These are phyloP conservation scores for Gentiana straminea DNA, from an alignment of 257 asterid genomes.

Conservation along the genomic window DNA sequence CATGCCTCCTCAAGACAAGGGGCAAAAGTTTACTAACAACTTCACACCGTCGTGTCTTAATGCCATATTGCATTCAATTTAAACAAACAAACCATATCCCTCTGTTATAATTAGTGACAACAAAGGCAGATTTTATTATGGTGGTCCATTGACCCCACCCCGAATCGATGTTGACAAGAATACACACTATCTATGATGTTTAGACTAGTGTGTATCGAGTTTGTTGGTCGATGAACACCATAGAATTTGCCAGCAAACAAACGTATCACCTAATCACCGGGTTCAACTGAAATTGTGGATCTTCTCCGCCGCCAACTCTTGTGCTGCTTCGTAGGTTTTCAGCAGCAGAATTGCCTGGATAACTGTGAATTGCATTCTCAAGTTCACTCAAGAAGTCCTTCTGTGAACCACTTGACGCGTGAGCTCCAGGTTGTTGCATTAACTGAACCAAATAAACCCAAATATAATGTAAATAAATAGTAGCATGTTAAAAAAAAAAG, in stretches of 20 bases:
- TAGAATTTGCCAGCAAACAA: neutral
- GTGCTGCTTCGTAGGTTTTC: constrained; percentile 17
- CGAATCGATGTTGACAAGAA: too few species aligned
- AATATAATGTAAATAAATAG: constrained; percentile 1
- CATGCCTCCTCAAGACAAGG: too few species aligned
- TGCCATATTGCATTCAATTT: too few species aligned
- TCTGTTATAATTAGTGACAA: too few species aligned
- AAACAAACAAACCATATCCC: too few species aligned
- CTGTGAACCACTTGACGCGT: constrained; percentile 42
- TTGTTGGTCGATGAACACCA: too few species aligned
- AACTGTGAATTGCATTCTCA: constrained; percentile 49
- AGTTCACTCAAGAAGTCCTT: constrained; percentile 75
- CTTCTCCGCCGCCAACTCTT: neutral
- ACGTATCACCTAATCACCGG: constrained; percentile 11
- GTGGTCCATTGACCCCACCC: too few species aligned
- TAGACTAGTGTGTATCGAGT: neutral
- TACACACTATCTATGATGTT: too few species aligned
- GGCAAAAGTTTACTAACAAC: too few species aligned
- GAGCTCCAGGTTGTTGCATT: constrained; percentile 39
- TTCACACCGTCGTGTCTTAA: too few species aligned
- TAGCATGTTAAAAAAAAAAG: neutral
- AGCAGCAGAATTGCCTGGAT: constrained; percentile 30
- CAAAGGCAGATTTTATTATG: too few species aligned
- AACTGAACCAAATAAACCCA: constrained; percentile 28
- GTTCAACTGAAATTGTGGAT: neutral